Conservation (phyloP, 148 eudicot species). For the Spergularia bocconei region DNA sequence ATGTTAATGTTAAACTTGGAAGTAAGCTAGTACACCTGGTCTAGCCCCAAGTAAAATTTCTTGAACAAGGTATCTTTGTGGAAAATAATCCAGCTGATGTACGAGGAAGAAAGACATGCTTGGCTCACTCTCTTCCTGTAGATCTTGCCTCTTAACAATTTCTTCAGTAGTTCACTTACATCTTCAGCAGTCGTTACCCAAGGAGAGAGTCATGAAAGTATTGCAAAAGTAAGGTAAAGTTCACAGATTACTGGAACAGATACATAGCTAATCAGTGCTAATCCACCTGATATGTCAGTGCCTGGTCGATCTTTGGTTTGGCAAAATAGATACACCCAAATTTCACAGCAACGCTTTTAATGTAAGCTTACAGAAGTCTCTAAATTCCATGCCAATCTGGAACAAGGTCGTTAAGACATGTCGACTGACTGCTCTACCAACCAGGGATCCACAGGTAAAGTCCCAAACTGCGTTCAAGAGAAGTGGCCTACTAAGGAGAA, state of each 20-base stretch:
- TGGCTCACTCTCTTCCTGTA: background rate
- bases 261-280: background rate
- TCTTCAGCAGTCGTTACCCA: background rate
- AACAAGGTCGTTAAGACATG: background rate
- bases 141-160: background rate
- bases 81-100: background rate
- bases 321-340: background rate
- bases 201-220: background rate
- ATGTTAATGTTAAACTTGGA: background rate
- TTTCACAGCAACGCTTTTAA: background rate
- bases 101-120: background rate
- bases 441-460: too few species aligned
- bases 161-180: background rate
- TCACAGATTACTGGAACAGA: background rate
- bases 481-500: too few species aligned
- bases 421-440: too few species aligned
- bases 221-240: background rate
- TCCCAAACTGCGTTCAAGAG: too few species aligned
- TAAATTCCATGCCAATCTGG: background rate
- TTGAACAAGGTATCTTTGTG: background rate
- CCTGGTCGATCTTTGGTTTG: too few species aligned
- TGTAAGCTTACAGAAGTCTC: background rate
- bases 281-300: constrained; percentile 4
- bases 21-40: background rate
- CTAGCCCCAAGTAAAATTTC: too few species aligned